These are phyloP conservation scores for Breynia disticha DNA, from an alignment of 441 rosid species.

Conservation along the genomic window DNA sequence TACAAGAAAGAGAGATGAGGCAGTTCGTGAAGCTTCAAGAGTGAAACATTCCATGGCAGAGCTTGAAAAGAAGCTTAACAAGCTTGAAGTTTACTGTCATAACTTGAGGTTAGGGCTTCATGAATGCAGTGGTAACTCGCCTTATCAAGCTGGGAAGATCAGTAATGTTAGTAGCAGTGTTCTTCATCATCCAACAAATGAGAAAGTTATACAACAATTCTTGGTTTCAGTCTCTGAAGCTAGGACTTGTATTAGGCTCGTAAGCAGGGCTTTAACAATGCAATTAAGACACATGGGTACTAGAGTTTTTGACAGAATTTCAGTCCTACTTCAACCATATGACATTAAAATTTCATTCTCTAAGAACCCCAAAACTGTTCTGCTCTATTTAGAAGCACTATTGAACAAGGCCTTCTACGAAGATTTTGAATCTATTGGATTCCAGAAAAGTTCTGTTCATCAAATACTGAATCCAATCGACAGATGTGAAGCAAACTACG, in stretches of 20 bases:
- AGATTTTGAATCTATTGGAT: slow-evolving; percentile 77
- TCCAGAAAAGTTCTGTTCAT: slow-evolving; percentile 40
- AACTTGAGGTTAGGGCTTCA: slow-evolving; percentile 73
- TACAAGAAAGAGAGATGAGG: slow-evolving; percentile 79
- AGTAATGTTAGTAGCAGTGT: slow-evolving; percentile 16
- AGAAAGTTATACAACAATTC: slow-evolving; percentile 51
- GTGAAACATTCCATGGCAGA: slow-evolving; percentile 75
- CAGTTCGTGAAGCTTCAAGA: slow-evolving; percentile 66
- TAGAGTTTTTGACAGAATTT: slow-evolving; percentile 55
- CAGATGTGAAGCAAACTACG: slow-evolving; percentile 61
- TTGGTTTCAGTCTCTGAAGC: slow-evolving; percentile 65
- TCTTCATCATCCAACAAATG: slow-evolving; percentile 10
- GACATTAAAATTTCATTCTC: slow-evolving; percentile 59
- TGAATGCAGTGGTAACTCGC: slow-evolving; percentile 43
- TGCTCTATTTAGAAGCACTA: slow-evolving; percentile 68
- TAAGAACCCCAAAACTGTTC: slow-evolving; percentile 48
- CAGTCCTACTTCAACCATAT: slow-evolving; percentile 61
- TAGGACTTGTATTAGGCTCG: slow-evolving; percentile 49
- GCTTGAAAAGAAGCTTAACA: slow-evolving; percentile 87
- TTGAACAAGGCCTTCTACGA: slow-evolving; percentile 71
- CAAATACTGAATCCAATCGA: slow-evolving; percentile 69
- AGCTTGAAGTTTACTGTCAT: slow-evolving; percentile 78
- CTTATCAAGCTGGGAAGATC: slow-evolving; percentile 22
- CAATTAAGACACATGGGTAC: slow-evolving; percentile 66
- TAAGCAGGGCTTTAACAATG: slow-evolving; percentile 62